Evolutionary conservation across 495 filamentous ascomycete genomes (phyloP).

Genomic region (Hyaloscypha variabilis): DNA sequence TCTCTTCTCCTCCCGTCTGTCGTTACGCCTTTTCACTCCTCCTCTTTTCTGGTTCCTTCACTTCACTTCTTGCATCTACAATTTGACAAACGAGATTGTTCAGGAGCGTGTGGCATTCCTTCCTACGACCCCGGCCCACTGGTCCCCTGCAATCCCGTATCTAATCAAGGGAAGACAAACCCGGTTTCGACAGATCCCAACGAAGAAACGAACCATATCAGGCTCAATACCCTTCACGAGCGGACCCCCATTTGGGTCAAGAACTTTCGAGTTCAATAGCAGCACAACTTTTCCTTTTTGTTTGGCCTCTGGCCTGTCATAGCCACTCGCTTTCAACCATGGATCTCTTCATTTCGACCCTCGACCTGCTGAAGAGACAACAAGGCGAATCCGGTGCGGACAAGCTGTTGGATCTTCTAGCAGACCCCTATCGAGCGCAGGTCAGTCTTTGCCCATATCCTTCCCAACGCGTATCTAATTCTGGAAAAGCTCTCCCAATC

Average conservation of each 20-base stretch:
- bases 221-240: neutral
- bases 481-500: slow-evolving; percentile 42
- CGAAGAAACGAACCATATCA: neutral
- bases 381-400: slow-evolving; percentile 15
- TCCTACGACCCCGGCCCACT: neutral
- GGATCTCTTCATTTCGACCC: neutral
- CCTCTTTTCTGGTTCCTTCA: neutral
- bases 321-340: slow-evolving; percentile 25
- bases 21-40: slow-evolving; percentile 2
- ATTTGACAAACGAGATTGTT: slow-evolving; percentile 1
- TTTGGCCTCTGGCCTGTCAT: slow-evolving; percentile 32
- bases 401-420: slow-evolving; percentile 39
- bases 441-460: slow-evolving; percentile 34
- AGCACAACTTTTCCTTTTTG: slow-evolving; percentile 6
- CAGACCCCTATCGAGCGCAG: slow-evolving; percentile 50
- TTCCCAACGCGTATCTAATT: slow-evolving; percentile 18
- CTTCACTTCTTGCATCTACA: neutral
- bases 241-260: neutral
- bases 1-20: slow-evolving; percentile 6
- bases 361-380: slow-evolving; percentile 10
- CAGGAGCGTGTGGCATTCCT: slow-evolving; percentile 10
- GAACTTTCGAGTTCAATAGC: neutral
- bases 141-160: neutral
- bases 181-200: neutral
- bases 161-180: slow-evolving; percentile 9